phyloP scores from a whole-genome alignment of 257 asterid genomes.

The Eucommia ulmoides region DNA sequence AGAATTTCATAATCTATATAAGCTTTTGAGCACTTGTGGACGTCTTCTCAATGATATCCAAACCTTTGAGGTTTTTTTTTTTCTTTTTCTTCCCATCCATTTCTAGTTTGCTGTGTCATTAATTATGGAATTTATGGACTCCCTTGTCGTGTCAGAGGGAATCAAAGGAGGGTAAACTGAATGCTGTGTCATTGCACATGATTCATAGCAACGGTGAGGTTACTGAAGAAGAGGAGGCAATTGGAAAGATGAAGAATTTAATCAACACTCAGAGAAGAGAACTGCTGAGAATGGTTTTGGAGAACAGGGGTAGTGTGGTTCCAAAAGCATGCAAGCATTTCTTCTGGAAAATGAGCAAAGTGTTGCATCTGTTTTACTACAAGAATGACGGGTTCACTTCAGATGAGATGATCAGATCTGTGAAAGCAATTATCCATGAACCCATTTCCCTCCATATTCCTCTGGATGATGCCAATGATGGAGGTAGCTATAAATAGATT shows the following conservation, averaged over 20 bases:
- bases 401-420: slow-evolving; percentile 33
- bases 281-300: slow-evolving; percentile 46
- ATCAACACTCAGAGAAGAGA: slow-evolving; percentile 41
- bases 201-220: slow-evolving; percentile 23
- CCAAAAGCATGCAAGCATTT: slow-evolving; percentile 74
- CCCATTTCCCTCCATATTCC: slow-evolving; percentile 32
- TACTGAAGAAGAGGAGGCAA: slow-evolving; percentile 37
- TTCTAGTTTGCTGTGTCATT: not conserved
- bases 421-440: slow-evolving; percentile 38
- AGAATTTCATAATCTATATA: slow-evolving; percentile 44
- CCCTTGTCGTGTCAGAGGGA: slow-evolving; percentile 51
- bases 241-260: slow-evolving; percentile 28
- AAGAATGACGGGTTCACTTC: slow-evolving; percentile 75
- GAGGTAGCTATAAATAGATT: too few species aligned
- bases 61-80: slow-evolving; percentile 34
- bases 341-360: slow-evolving; percentile 73
- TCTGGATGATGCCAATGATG: too few species aligned
- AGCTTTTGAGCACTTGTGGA: slow-evolving; percentile 62
- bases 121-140: not conserved
- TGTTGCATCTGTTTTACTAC: slow-evolving; percentile 39
- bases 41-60: slow-evolving; percentile 77
- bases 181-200: slow-evolving; percentile 41
- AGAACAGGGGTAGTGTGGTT: slow-evolving; percentile 30
- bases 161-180: slow-evolving; percentile 56
- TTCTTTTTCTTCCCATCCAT: not conserved